phyloP scores from a whole-genome alignment of 2,329 filamentous ascomycete species.

The Immersiporthe knoxdaviesiana region DNA sequence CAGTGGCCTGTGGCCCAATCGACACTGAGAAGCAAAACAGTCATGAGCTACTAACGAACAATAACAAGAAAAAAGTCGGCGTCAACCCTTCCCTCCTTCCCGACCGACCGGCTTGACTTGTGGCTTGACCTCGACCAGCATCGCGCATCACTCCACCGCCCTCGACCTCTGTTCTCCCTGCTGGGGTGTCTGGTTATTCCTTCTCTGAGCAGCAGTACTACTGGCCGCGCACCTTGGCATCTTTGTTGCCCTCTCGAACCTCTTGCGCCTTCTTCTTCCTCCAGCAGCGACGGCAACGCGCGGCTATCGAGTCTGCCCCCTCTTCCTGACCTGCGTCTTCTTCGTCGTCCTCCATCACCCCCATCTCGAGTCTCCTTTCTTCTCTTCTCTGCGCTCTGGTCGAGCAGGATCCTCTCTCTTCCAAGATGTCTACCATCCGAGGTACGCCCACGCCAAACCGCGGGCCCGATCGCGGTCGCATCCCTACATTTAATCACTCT shows the following conservation, averaged over 20 bases:
- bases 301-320: neutral
- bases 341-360: neutral
- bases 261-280: neutral
- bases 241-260: neutral
- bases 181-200: neutral
- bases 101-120: no score
- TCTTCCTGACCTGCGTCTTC: neutral
- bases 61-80: slow-evolving; percentile 9
- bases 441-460: slow-evolving; percentile 73
- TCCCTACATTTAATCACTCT: slow-evolving; percentile 62
- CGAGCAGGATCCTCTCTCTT: neutral
- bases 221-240: neutral
- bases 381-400: neutral
- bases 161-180: neutral
- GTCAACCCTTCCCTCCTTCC: neutral
- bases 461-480: slow-evolving; percentile 59
- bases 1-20: neutral
- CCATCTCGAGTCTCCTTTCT: neutral
- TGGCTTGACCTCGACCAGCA: neutral
- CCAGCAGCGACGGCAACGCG: neutral
- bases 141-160: neutral
- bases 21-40: neutral
- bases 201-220: neutral
- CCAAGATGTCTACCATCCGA: slow-evolving; percentile 56
- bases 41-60: neutral